Evolutionary conservation across 805 yeast genomes (phyloP).

Genomic region (Spathaspora passalidarum): DNA sequence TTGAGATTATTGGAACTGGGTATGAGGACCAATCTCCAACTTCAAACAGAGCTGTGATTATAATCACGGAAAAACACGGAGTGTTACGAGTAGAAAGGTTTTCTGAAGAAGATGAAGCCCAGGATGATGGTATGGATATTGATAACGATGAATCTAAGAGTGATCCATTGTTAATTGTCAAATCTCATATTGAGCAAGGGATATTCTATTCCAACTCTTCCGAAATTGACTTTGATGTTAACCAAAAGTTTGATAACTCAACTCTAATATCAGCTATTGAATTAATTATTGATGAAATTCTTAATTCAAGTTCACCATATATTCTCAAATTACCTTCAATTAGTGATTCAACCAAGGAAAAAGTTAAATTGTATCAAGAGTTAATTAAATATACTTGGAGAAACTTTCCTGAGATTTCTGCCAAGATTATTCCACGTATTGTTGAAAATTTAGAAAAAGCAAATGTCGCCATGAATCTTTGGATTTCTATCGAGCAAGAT

Average conservation of each 20-base stretch:
- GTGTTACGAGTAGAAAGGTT: slow-evolving; percentile 57
- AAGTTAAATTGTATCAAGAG: slow-evolving; percentile 43
- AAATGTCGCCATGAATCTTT: slow-evolving; percentile 46
- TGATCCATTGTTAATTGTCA: slow-evolving; percentile 41
- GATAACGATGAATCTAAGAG: slow-evolving; percentile 13
- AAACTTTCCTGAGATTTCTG: slow-evolving; percentile 43
- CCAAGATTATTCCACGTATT: slow-evolving; percentile 34
- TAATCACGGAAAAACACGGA: slow-evolving; percentile 56
- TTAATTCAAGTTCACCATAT: slow-evolving; percentile 53
- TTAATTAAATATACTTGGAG: slow-evolving; percentile 43
- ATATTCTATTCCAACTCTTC: slow-evolving; percentile 57
- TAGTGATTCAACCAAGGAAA: slow-evolving; percentile 47
- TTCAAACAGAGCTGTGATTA: slow-evolving; percentile 43
- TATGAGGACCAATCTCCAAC: slow-evolving; percentile 37
- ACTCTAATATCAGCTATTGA: slow-evolving; percentile 37
- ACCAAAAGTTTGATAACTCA: slow-evolving; percentile 24
- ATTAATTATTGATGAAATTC: slow-evolving; percentile 52
- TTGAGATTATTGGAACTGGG: slow-evolving; percentile 59
- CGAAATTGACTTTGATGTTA: slow-evolving; percentile 41
- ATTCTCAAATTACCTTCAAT: slow-evolving; percentile 54
- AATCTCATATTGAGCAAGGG: slow-evolving; percentile 82
- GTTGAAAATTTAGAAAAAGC: slow-evolving; percentile 31
- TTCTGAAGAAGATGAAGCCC: slow-evolving; percentile 11
- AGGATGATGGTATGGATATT: slow-evolving; percentile 7
- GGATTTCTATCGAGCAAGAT: slow-evolving; percentile 21